Conservation (phyloP, 805 yeast species). For the Candida piceae region DNA sequence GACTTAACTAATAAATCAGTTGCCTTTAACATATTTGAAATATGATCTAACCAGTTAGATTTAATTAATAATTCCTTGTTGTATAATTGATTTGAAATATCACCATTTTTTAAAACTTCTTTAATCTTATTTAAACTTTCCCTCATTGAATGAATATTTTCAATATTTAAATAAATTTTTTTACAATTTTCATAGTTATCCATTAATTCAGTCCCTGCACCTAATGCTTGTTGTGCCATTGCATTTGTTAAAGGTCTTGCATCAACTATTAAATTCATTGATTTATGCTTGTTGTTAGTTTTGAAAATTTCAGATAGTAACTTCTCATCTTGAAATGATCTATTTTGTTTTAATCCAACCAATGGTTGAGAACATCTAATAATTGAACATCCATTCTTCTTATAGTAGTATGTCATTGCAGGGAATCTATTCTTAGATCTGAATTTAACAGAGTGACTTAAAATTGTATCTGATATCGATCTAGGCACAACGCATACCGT, state of each 20-base stretch:
- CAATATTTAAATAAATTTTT: conserved; percentile 82
- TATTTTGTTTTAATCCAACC: conserved; percentile 80
- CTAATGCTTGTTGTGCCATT: conserved; percentile 91
- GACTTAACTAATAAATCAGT: conserved; percentile 76
- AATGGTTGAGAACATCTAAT: conserved; percentile 91
- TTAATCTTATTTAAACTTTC: conserved; percentile 67
- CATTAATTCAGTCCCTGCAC: conserved; percentile 96
- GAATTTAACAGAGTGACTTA: conserved; percentile 78
- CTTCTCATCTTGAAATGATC: conserved; percentile 90
- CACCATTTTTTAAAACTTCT: conserved; percentile 63
- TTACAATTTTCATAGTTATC: conserved; percentile 72
- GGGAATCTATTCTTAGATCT: conserved; percentile 87
- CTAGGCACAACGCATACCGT: conserved; percentile 60
- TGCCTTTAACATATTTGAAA: conserved; percentile 63
- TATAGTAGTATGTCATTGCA: conserved; percentile 69
- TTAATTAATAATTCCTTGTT: conserved; percentile 54
- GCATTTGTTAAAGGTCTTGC: conserved; percentile 93
- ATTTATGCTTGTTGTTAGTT: conserved; percentile 39
- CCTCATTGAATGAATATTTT: conserved; percentile 92
- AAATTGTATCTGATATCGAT: conserved; percentile 73
- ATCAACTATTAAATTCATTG: conserved; percentile 69
- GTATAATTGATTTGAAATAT: conserved; percentile 41
- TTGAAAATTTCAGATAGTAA: conserved; percentile 68
- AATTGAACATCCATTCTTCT: conserved; percentile 67
- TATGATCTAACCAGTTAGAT: conserved; percentile 76